Conservation (phyloP, 768 basidiomycete genomes). For the Mycena vulgaris region DNA sequence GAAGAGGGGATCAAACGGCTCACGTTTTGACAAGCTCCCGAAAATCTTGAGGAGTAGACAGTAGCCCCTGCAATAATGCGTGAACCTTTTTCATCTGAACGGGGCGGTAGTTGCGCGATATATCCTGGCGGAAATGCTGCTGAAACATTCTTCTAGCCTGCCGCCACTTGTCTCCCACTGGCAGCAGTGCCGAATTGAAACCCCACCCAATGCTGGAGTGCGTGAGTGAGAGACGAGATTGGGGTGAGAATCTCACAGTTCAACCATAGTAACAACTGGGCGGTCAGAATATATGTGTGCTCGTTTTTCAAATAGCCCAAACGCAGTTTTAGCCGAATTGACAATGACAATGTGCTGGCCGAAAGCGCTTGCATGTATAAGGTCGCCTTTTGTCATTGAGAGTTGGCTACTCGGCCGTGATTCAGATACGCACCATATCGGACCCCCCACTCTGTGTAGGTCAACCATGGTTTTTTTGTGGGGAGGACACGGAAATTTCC, state of each 20-base stretch:
- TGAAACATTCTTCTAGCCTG: constrained; percentile 46
- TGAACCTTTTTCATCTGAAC: constrained; percentile 44
- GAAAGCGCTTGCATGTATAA: constrained; percentile 41
- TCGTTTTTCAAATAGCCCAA: constrained; percentile 42
- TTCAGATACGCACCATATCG: constrained; percentile 36
- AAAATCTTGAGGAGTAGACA: constrained; percentile 37
- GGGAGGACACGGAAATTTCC: constrained; percentile 31
- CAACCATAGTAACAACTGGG: constrained; percentile 29
- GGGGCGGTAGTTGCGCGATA: constrained; percentile 38
- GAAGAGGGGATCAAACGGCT: background rate
- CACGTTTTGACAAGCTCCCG: constrained; percentile 16
- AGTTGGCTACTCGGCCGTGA: rapidly evolving
- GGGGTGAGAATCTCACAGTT: constrained; percentile 30
- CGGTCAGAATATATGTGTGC: constrained; percentile 43
- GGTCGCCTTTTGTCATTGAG: constrained; percentile 26
- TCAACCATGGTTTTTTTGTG: constrained; percentile 35
- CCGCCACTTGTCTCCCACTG: constrained; percentile 50
- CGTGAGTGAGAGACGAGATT: constrained; percentile 2
- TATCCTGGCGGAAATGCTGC: constrained; percentile 44
- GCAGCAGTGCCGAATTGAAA: constrained; percentile 47
- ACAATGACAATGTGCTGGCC: constrained; percentile 47
- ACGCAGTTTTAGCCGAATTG: constrained; percentile 44
- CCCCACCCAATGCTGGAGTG: constrained; percentile 55
- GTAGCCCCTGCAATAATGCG: constrained; percentile 36
- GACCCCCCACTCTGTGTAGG: constrained; percentile 36